Evolutionary conservation across 1,139 yeast genomes (phyloP), one percentile per base, ranked within the genome.

Genomic region (Magnusiomyces tetraspermus): DNA sequence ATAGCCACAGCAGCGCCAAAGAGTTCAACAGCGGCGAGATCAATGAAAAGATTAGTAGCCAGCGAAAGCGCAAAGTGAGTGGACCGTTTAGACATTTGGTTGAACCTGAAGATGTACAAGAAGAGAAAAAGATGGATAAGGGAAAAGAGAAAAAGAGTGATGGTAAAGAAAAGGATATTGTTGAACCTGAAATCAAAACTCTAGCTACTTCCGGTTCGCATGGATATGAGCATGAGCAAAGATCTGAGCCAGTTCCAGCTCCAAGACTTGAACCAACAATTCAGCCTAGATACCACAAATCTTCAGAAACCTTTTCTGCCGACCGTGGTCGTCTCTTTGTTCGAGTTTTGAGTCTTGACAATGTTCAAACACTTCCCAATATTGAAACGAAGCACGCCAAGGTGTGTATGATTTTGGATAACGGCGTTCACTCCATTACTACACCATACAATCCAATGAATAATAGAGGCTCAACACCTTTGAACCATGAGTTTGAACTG

Each of bases 401-500:
- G 52, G 82, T 86, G 67, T 79, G 81, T 47, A 64, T 89, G 46
- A 81, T 88, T 8, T 73, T 92, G 59, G 97, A 92, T 67, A 92
- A 92, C 67, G 96, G 97, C 1, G 80, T 84, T 40, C 96, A 92
- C 64, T 81, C 92, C 55, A 80, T 89, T 48, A 80, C 83, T 46
- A 90, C 97, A 0, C 83, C 87, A 23, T 78, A 75, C 66, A 76
- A 78, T 61, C 67, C 72, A 3, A 63, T 86, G 55, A 66, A 70
- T 8, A 64, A 70, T 5, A n/a, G n/a, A n/a, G 66, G 67, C 48
- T 67, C 70, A 24, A 73, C 81, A 24, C 56, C 69, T 8, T 72
- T 90, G 51, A 82, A 82, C 51, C 90, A 87, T 63, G 97, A 92
- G 64, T 89, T 89, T 66, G 97, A 90, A 65, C 71, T 88, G 41